These are phyloP conservation scores for Coriolopsis trogii DNA, from an alignment of 1,284 basidiomycete genomes.

Conservation along the genomic window DNA sequence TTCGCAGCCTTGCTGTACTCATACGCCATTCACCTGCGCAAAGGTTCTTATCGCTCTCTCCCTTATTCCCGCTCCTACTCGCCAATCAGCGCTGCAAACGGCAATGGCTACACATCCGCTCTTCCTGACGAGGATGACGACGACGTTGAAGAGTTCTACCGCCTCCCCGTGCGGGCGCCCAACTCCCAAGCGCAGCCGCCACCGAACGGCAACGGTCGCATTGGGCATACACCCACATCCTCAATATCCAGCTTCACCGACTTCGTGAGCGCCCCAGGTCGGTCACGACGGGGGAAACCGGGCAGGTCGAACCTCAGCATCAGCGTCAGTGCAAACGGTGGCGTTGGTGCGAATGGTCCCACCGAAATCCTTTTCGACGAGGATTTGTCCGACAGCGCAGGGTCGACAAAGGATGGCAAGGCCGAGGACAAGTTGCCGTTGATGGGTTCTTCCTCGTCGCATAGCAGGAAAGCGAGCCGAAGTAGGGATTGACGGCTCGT, in stretches of 20 bases:
- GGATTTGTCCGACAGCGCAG: constrained; percentile 31
- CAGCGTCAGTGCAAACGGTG: constrained; percentile 27
- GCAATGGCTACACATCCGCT: constrained; percentile 16
- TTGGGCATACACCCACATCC: constrained; percentile 27
- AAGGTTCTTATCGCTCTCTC: constrained; percentile 87
- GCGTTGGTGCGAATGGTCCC: constrained; percentile 11
- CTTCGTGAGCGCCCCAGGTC: constrained; percentile 55
- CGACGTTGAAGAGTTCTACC: constrained; percentile 66
- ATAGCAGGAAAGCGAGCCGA: constrained; percentile 24
- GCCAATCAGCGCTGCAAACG: constrained; percentile 27
- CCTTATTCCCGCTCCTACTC: constrained; percentile 55
- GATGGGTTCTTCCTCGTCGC: constrained; percentile 21
- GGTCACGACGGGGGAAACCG: constrained; percentile 29
- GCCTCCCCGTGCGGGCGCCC: constrained; percentile 53
- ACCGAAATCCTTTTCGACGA: constrained; percentile 60
- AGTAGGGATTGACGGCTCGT: constrained; percentile 22
- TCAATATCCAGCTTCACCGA: constrained; percentile 57
- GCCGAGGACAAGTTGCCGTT: constrained; percentile 24
- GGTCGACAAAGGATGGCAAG: constrained; percentile 21
- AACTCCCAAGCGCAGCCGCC: constrained; percentile 11
- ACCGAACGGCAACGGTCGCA: constrained; percentile 26
- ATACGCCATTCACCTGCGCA: constrained; percentile 91
- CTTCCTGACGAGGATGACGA: constrained; percentile 55
- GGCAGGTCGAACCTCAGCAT: constrained; percentile 33
- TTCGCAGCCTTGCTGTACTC: constrained; percentile 93